phyloP scores from a whole-genome alignment of 1,139 yeast genomes.

The Diutina scorzettiae region DNA sequence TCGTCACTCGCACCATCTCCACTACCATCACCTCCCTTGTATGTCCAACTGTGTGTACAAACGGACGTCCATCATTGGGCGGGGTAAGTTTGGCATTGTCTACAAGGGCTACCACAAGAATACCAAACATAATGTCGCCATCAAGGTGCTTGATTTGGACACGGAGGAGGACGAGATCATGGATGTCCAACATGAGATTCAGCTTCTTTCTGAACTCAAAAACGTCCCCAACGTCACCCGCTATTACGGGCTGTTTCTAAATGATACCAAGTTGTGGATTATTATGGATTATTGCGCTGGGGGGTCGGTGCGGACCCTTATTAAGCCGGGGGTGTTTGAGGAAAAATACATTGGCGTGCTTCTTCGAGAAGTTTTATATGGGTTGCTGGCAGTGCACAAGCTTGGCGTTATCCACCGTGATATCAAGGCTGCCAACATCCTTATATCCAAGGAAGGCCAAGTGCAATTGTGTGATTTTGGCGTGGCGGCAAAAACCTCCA shows the following conservation, averaged over 20 bases:
- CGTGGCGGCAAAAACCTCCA: slow-evolving; percentile 89
- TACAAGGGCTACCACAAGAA: slow-evolving; percentile 66
- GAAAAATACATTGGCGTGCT: slow-evolving; percentile 76
- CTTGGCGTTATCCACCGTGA: slow-evolving; percentile 93
- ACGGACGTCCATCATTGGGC: slow-evolving; percentile 83
- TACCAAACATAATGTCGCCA: slow-evolving; percentile 75
- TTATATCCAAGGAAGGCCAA: slow-evolving; percentile 79
- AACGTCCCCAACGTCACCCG: slow-evolving; percentile 85
- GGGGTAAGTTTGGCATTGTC: slow-evolving; percentile 95
- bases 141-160: slow-evolving; percentile 84
- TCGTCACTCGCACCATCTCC: neutral
- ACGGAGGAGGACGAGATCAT: slow-evolving; percentile 90
- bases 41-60: slow-evolving; percentile 26
- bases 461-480: slow-evolving; percentile 96
- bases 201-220: slow-evolving; percentile 70
- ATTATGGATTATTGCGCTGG: slow-evolving; percentile 98
- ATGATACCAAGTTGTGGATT: slow-evolving; percentile 90
- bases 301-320: slow-evolving; percentile 79
- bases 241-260: slow-evolving; percentile 78
- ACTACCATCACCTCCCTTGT: neutral
- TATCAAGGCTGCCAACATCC: slow-evolving; percentile 88
- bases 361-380: slow-evolving; percentile 67
- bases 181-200: slow-evolving; percentile 91
- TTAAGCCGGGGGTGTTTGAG: slow-evolving; percentile 81
- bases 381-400: slow-evolving; percentile 71